Conservation (phyloP, 208 protist genomes). For the Trypanosoma caninum region DNA sequence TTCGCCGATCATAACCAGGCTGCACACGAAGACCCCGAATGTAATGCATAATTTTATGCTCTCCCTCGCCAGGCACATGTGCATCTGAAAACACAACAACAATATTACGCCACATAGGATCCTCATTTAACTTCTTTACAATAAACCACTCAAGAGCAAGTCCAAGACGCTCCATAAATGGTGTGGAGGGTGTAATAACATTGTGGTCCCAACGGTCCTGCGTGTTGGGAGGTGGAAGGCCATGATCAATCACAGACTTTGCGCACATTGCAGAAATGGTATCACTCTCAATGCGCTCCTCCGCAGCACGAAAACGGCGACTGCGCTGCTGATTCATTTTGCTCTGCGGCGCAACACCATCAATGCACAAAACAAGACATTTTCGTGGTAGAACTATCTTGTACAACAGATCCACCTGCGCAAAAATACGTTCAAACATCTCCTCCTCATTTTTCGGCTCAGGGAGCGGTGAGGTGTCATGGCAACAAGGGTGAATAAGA, state of each 20-base stretch:
- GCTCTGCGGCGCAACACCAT: conserved; percentile 98
- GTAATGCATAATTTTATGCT: conserved; percentile 96
- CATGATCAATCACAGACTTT: conserved; percentile 52
- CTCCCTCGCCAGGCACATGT: conserved; percentile 97
- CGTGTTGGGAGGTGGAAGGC: conserved; percentile 51
- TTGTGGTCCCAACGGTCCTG: conserved; percentile 97
- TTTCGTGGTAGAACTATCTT: conserved; percentile 96
- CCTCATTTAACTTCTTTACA: conserved; percentile 91
- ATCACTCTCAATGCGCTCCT: conserved; percentile 86
- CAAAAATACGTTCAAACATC: conserved; percentile 94
- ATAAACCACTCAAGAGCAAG: conserved; percentile 94
- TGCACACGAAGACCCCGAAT: conserved; percentile 86
- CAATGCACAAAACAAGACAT: conserved; percentile 96
- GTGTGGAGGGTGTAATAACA: conserved; percentile 99
- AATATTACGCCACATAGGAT: conserved; percentile 90
- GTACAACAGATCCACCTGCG: conserved; percentile 98
- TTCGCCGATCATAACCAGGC: conserved; percentile 95
- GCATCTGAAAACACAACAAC: conserved; percentile 96
- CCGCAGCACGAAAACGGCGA: conserved; percentile 95
- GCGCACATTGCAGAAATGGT: conserved; percentile 60
- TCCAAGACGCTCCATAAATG: conserved; percentile 97
- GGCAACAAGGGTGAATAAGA: conserved; percentile 99
- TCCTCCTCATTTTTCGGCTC: conserved; percentile 87
- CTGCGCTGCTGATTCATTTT: conserved; percentile 99
- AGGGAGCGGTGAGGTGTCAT: conserved; percentile 92